Evolutionary conservation across 2,329 filamentous ascomycete genomes (phyloP).

Genomic region (Ceratocystis huliohia): DNA sequence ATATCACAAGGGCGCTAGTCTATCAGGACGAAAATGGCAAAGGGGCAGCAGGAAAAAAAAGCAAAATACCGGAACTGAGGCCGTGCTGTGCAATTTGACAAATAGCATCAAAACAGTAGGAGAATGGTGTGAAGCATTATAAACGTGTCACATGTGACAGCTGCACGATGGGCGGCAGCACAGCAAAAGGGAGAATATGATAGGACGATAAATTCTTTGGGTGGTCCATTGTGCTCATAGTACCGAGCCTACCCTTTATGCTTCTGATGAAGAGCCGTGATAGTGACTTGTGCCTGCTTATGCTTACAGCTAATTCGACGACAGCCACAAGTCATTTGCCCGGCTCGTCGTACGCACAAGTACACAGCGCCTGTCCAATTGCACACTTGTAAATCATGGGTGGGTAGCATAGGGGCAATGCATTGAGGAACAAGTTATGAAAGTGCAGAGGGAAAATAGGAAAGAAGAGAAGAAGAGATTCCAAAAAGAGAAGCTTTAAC

Average conservation of each 20-base stretch:
- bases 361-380: too few relatives aligned
- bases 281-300: too few relatives aligned
- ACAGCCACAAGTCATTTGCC: too few relatives aligned
- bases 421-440: too few relatives aligned
- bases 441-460: too few relatives aligned
- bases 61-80: not conserved
- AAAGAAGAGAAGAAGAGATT: not conserved
- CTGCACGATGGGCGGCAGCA: not conserved
- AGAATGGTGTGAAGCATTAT: not conserved
- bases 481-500: not conserved
- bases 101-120: not conserved
- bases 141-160: not conserved
- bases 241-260: too few relatives aligned
- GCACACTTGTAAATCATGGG: too few relatives aligned
- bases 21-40: not conserved
- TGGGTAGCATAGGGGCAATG: too few relatives aligned
- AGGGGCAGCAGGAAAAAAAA: not conserved
- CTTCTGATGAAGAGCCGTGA: too few relatives aligned
- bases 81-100: not conserved
- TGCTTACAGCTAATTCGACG: too few relatives aligned
- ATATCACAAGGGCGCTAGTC: not conserved
- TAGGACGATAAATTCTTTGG: not conserved
- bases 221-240: too few relatives aligned
- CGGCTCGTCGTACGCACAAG: too few relatives aligned
- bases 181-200: not conserved